Evolutionary conservation across 352 stramenopile species (phyloP).

Genomic region (Globisporangium sylvaticum): DNA sequence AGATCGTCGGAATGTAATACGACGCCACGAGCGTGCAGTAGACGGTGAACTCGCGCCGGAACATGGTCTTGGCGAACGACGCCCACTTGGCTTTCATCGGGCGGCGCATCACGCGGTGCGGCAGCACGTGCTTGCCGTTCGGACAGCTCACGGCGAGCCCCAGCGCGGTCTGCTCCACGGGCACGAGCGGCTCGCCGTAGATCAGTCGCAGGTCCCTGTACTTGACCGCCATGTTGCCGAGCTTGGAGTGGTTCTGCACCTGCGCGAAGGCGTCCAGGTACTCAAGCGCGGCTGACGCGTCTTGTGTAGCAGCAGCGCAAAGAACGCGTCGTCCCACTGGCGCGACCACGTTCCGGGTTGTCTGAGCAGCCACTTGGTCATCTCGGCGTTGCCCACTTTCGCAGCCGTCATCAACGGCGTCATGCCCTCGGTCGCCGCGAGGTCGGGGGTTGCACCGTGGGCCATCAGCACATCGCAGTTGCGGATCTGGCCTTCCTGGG

Average conservation of each 20-base stretch:
- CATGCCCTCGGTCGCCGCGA: conserved; percentile 23
- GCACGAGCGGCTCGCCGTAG: conserved; percentile 46
- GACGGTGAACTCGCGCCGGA: conserved; percentile 42
- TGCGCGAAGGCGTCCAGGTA: conserved; percentile 56
- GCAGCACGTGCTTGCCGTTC: conserved; percentile 40
- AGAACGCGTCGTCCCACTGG: conserved; percentile 45
- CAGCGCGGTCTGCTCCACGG: conserved; percentile 44
- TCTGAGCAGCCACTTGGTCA: conserved; percentile 41
- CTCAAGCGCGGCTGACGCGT: conserved; percentile 25
- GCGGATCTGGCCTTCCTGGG: conserved; percentile 49
- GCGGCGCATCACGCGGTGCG: conserved; percentile 53
- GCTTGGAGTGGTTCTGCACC: conserved; percentile 43
- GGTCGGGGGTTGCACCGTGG: conserved; percentile 35
- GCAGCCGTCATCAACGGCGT: conserved; percentile 47
- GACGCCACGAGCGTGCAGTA: conserved; percentile 45
- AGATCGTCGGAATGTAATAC: conserved; percentile 60
- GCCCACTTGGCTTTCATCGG: conserved; percentile 57
- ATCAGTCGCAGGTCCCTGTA: conserved; percentile 42
- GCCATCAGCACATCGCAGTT: conserved; percentile 46
- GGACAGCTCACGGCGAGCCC: conserved; percentile 35
- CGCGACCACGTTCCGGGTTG: conserved; percentile 36
- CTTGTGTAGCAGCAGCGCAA: conserved; percentile 51
- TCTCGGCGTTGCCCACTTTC: conserved; percentile 53
- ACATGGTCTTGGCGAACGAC: conserved; percentile 48
- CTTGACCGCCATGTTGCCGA: conserved; percentile 41